Evolutionary conservation across 2,329 filamentous ascomycete genomes (phyloP).

Genomic region (Thielaviopsis populi): DNA sequence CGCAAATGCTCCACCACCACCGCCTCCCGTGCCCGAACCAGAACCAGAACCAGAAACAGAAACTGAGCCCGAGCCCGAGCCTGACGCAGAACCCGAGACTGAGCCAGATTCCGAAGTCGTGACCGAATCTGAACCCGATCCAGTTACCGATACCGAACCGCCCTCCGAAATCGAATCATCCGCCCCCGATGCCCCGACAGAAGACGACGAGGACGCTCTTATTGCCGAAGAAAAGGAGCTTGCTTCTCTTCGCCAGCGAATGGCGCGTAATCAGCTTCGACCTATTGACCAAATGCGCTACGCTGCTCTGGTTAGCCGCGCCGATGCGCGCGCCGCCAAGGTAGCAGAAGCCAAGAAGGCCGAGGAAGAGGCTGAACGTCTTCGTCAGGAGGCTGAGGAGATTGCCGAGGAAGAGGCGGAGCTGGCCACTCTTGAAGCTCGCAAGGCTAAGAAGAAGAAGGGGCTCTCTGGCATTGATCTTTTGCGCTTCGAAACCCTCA

Average conservation of each 20-base stretch:
- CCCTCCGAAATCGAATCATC: slow-evolving; percentile 16
- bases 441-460: slow-evolving; percentile 6
- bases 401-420: slow-evolving; percentile 8
- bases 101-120: slow-evolving; percentile 14
- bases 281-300: slow-evolving; percentile 13
- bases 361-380: slow-evolving; percentile 6
- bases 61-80: slow-evolving; percentile 12
- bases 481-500: slow-evolving; percentile 10
- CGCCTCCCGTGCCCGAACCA: slow-evolving; percentile 7
- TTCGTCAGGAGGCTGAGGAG: slow-evolving; percentile 5
- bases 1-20: not conserved
- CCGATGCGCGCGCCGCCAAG: slow-evolving; percentile 7
- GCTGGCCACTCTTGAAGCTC: slow-evolving; percentile 7
- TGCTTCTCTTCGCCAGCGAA: slow-evolving; percentile 8
- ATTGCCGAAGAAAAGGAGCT: slow-evolving; percentile 10
- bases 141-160: slow-evolving; percentile 15
- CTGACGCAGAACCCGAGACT: slow-evolving; percentile 6
- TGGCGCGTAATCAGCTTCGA: slow-evolving; percentile 7
- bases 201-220: slow-evolving; percentile 13
- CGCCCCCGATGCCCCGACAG: slow-evolving; percentile 13
- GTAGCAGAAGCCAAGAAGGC: slow-evolving; percentile 6
- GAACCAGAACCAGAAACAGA: slow-evolving; percentile 14
- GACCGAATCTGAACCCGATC: slow-evolving; percentile 15
- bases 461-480: not conserved
- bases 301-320: slow-evolving; percentile 1